These are phyloP conservation scores for Coriaria nepalensis DNA, from an alignment of 306 rosid genomes.

Conservation along the genomic window DNA sequence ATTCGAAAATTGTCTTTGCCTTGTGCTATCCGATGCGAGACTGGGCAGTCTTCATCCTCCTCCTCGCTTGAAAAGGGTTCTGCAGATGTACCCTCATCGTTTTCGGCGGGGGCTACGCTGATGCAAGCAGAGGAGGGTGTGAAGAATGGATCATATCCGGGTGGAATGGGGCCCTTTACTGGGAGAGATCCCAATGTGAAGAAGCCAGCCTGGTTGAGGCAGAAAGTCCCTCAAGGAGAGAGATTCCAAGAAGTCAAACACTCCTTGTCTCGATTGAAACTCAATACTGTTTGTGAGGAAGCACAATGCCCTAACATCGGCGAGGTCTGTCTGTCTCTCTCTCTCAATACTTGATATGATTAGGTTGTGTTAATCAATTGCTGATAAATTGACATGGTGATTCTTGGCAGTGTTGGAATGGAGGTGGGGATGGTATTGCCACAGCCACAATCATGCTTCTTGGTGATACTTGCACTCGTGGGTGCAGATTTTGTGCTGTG, in stretches of 20 bases:
- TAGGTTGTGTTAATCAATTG: too few species aligned
- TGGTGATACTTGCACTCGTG: slow-evolving; percentile 96
- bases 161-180: slow-evolving; percentile 55
- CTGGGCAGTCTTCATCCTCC: slow-evolving; percentile 21
- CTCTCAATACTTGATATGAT: neutral
- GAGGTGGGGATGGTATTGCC: slow-evolving; percentile 86
- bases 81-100: slow-evolving; percentile 5
- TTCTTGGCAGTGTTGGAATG: slow-evolving; percentile 76
- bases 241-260: slow-evolving; percentile 44
- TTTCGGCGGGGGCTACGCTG: slow-evolving; percentile 10
- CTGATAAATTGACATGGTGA: slow-evolving; percentile 6
- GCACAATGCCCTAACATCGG: slow-evolving; percentile 98
- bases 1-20: neutral
- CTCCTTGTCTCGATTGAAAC: slow-evolving; percentile 57
- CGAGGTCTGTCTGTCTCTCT: slow-evolving; percentile 28
- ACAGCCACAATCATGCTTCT: slow-evolving; percentile 96
- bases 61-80: slow-evolving; percentile 4
- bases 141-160: slow-evolving; percentile 28
- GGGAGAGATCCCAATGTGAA: slow-evolving; percentile 69
- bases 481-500: slow-evolving; percentile 93
- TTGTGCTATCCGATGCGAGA: slow-evolving; percentile 30
- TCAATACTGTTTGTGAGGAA: slow-evolving; percentile 86
- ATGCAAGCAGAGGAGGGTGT: slow-evolving; percentile 16
- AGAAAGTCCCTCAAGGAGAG: slow-evolving; percentile 74
- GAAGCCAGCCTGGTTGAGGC: slow-evolving; percentile 80